Evolutionary conservation across 1,284 basidiomycete genomes (phyloP).

Genomic region (Ceratorhiza oryzae-sativae): DNA sequence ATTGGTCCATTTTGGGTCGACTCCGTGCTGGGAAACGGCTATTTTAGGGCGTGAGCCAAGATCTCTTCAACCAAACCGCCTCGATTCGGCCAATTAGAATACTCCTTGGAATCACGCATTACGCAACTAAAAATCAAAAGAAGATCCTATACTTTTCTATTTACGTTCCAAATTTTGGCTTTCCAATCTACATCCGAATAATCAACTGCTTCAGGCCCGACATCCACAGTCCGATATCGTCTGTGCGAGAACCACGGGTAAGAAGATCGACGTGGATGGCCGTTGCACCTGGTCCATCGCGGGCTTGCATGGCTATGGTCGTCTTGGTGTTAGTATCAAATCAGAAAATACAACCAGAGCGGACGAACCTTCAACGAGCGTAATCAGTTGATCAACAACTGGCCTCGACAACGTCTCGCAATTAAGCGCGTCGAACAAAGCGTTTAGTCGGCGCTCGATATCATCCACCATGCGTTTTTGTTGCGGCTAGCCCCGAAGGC

Average conservation of each 20-base stretch:
- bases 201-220: slow-evolving; percentile 81
- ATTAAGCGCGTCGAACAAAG: slow-evolving; percentile 90
- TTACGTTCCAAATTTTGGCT: neutral
- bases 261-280: slow-evolving; percentile 81
- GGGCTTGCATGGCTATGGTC: slow-evolving; percentile 72
- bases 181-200: slow-evolving; percentile 32
- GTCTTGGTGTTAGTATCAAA: slow-evolving; percentile 39
- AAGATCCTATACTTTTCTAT: neutral
- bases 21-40: too few species aligned
- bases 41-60: too few species aligned
- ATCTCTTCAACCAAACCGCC: too few species aligned
- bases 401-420: slow-evolving; percentile 83
- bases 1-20: too few species aligned
- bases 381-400: slow-evolving; percentile 71
- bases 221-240: slow-evolving; percentile 88
- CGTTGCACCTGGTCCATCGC: slow-evolving; percentile 73
- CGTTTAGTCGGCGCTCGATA: slow-evolving; percentile 85
- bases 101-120: neutral
- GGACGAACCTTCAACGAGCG: slow-evolving; percentile 69
- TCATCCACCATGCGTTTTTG: slow-evolving; percentile 89
- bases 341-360: slow-evolving; percentile 29
- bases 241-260: slow-evolving; percentile 74
- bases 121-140: neutral
- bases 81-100: too few species aligned
- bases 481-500: slow-evolving; percentile 63